These are phyloP conservation scores for Dactylella cylindrospora DNA, from an alignment of 2,329 filamentous ascomycete genomes.

Conservation along the genomic window DNA sequence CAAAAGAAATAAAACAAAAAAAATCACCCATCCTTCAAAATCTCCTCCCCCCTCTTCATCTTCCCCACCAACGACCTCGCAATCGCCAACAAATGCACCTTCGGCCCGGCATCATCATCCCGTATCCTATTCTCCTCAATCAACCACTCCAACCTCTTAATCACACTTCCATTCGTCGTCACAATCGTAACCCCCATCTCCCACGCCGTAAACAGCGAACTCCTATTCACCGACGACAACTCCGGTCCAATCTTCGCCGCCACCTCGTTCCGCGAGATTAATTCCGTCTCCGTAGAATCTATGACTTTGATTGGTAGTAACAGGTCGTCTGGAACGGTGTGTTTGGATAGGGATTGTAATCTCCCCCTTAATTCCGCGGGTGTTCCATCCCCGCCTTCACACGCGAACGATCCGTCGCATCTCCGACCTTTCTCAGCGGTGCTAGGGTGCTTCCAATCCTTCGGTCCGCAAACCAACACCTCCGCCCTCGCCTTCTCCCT, in stretches of 20 bases:
- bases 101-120: slow-evolving; percentile 60
- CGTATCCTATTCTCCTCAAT: slow-evolving; percentile 58
- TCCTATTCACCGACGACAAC: slow-evolving; percentile 65
- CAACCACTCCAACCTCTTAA: slow-evolving; percentile 64
- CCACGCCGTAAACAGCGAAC: slow-evolving; percentile 75
- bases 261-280: slow-evolving; percentile 56
- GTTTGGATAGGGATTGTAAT: slow-evolving; percentile 52
- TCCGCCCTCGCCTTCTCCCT: slow-evolving; percentile 63
- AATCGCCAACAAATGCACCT: slow-evolving; percentile 66
- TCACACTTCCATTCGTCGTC: slow-evolving; percentile 69
- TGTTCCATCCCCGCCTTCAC: not conserved
- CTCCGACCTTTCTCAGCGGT: not conserved
- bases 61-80: slow-evolving; percentile 69
- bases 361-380: slow-evolving; percentile 47
- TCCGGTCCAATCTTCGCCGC: slow-evolving; percentile 53
- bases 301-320: slow-evolving; percentile 63
- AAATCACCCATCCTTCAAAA: slow-evolving; percentile 8
- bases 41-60: slow-evolving; percentile 55
- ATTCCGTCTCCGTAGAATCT: slow-evolving; percentile 55
- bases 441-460: slow-evolving; percentile 53
- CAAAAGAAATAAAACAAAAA: too few species aligned
- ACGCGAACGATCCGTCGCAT: not conserved
- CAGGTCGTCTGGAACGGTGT: slow-evolving; percentile 52
- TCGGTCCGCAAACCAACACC: slow-evolving; percentile 59
- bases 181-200: slow-evolving; percentile 64